Evolutionary conservation across 306 rosid genomes (phyloP).

Genomic region (Quillaja saponaria): DNA sequence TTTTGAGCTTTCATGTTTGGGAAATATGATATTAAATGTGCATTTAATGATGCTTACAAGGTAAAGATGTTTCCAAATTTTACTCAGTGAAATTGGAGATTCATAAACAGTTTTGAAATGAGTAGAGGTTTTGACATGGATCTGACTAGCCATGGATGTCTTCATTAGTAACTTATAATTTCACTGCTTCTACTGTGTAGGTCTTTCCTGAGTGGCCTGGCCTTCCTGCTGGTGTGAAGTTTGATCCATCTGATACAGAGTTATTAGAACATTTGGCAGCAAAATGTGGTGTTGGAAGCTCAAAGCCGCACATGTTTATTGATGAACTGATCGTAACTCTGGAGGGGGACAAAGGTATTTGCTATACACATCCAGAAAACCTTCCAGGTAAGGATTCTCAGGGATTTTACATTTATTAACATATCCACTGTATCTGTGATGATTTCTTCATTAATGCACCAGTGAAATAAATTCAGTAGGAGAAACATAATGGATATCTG

Average conservation of each 20-base stretch:
- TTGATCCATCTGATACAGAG: slow-evolving; percentile 82
- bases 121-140: slow-evolving; percentile 15
- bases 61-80: too few species aligned
- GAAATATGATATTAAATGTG: neutral
- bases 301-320: slow-evolving; percentile 58
- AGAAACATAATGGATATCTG: neutral
- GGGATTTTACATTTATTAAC: neutral
- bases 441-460: neutral
- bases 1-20: slow-evolving; percentile 3
- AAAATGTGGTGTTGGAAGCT: slow-evolving; percentile 63
- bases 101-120: too few species aligned
- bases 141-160: slow-evolving; percentile 23
- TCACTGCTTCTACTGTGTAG: slow-evolving; percentile 44
- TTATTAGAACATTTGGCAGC: slow-evolving; percentile 75
- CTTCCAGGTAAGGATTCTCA: slow-evolving; percentile 70
- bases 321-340: slow-evolving; percentile 82
- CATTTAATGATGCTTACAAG: too few species aligned
- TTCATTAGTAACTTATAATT: neutral
- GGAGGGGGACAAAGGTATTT: slow-evolving; percentile 69
- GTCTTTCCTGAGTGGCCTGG: slow-evolving; percentile 88
- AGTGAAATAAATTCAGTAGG: neutral
- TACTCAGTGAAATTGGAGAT: too few species aligned
- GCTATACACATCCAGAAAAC: slow-evolving; percentile 80
- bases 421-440: neutral
- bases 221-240: slow-evolving; percentile 83